Percentiles rank a stretch among this genome's conserved stretches.
These are phyloP conservation scores for Calonectria hongkongensis DNA, from an alignment of 2,329 filamentous ascomycete species.

Conservation along the genomic window DNA sequence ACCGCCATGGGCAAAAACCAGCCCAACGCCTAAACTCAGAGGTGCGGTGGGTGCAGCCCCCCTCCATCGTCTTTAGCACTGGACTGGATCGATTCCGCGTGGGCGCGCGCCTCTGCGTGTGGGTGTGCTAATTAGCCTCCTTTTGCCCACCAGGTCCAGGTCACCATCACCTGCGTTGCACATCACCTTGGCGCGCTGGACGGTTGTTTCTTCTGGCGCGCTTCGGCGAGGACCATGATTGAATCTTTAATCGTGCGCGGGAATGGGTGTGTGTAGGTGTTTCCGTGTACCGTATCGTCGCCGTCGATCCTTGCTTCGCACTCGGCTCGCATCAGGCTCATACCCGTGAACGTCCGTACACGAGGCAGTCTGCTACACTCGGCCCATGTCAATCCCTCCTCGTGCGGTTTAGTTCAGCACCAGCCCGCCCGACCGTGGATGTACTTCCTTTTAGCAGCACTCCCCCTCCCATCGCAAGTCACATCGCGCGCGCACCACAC, in stretches of 20 bases:
- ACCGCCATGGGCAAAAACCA: slow-evolving; percentile 28
- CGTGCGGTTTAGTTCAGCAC: slow-evolving; percentile 32
- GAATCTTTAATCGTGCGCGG: slow-evolving; percentile 3
- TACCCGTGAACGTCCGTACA: slow-evolving; percentile 27
- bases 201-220: slow-evolving; percentile 17
- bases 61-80: slow-evolving; percentile 33
- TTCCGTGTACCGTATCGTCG: slow-evolving; percentile 22
- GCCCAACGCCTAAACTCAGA: slow-evolving; percentile 21
- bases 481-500: slow-evolving; percentile 22
- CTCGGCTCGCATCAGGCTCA: slow-evolving; percentile 21
- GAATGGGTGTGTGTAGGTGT: slow-evolving; percentile 18
- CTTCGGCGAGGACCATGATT: slow-evolving; percentile 11
- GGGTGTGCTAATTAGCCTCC: slow-evolving; percentile 18
- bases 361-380: slow-evolving; percentile 27
- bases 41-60: slow-evolving; percentile 30
- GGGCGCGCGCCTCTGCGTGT: slow-evolving; percentile 13
- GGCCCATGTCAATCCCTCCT: slow-evolving; percentile 29
- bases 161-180: slow-evolving; percentile 1
- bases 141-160: slow-evolving; percentile 12
- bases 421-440: not conserved
- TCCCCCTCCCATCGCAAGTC: slow-evolving; percentile 21
- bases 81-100: slow-evolving; percentile 37
- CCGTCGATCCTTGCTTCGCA: slow-evolving; percentile 33
- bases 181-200: not conserved
- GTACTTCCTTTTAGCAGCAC: slow-evolving; percentile 28